These are phyloP conservation scores for Floccularia luteovirens DNA, from an alignment of 768 basidiomycete species.

Conservation along the genomic window DNA sequence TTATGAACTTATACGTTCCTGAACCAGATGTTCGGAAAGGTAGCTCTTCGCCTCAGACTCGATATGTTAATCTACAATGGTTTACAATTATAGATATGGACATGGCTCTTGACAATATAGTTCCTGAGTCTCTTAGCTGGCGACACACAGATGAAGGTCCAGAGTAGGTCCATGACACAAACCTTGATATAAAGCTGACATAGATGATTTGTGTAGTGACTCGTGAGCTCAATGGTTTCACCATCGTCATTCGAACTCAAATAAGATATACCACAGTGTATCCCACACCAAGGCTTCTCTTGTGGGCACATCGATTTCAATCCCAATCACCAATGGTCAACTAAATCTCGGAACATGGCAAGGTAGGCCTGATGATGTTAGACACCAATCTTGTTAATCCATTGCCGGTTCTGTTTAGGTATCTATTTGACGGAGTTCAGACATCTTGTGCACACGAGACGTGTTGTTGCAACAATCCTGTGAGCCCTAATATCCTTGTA, in stretches of 20 bases:
- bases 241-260: no score
- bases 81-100: constrained; percentile 65
- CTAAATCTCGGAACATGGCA: constrained; percentile 92
- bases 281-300: constrained; percentile 90
- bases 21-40: constrained; percentile 26
- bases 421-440: constrained; percentile 89
- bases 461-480: constrained; percentile 78
- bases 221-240: no score
- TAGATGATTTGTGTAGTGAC: constrained; percentile 40
- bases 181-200: no score
- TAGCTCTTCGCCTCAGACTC: neutral
- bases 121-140: constrained; percentile 81
- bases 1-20: neutral
- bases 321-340: constrained; percentile 76
- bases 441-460: constrained; percentile 54
- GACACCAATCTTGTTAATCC: neutral
- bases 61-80: neutral
- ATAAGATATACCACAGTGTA: constrained; percentile 49
- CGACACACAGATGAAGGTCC: constrained; percentile 87
- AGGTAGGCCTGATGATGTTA: constrained; percentile 33
- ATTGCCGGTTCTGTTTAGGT: constrained; percentile 27
- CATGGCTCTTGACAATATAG: constrained; percentile 85
- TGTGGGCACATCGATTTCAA: constrained; percentile 70
- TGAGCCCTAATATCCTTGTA: constrained; percentile 22
- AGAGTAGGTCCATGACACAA: constrained; percentile 66